Conservation (phyloP, 2,329 filamentous ascomycete species). For the Colletotrichum sp. region DNA sequence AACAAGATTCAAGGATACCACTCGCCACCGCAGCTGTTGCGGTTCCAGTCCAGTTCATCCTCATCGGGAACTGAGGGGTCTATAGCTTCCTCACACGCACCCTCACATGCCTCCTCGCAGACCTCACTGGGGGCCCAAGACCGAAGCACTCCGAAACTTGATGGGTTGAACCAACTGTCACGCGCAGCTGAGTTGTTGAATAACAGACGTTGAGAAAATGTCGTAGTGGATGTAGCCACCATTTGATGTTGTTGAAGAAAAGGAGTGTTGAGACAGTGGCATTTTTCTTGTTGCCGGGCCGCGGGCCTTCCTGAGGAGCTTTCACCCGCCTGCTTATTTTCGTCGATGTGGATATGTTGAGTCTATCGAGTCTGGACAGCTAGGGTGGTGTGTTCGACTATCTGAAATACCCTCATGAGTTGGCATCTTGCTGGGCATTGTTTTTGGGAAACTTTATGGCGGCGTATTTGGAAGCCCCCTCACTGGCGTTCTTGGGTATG, state of each 20-base stretch:
- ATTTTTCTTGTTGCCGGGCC: not conserved
- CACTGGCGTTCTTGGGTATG: not conserved
- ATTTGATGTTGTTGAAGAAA: not conserved
- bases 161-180: conserved; percentile 64
- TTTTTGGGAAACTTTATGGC: conserved; percentile 1
- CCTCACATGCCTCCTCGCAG: conserved; percentile 8
- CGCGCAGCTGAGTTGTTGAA: conserved; percentile 65
- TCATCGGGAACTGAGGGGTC: conserved; percentile 12
- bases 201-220: conserved; percentile 30
- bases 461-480: not conserved
- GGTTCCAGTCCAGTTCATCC: conserved; percentile 17
- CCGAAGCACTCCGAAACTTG: conserved; percentile 35
- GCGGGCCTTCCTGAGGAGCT: not conserved
- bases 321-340: not conserved
- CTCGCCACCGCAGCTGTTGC: conserved; percentile 12
- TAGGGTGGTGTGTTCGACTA: conserved; percentile 5
- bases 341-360: not conserved
- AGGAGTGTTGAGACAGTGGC: no score
- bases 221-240: not conserved
- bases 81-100: conserved; percentile 13
- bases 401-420: conserved; percentile 21
- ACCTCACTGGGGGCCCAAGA: conserved; percentile 19
- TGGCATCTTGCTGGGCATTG: conserved; percentile 15
- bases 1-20: conserved; percentile 15
- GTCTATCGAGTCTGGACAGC: not conserved